Percentiles rank a stretch among this genome's conserved stretches.
Evolutionary conservation across 2,329 filamentous ascomycete species (phyloP).

Genomic region (Verticillium zaregamsianum): DNA sequence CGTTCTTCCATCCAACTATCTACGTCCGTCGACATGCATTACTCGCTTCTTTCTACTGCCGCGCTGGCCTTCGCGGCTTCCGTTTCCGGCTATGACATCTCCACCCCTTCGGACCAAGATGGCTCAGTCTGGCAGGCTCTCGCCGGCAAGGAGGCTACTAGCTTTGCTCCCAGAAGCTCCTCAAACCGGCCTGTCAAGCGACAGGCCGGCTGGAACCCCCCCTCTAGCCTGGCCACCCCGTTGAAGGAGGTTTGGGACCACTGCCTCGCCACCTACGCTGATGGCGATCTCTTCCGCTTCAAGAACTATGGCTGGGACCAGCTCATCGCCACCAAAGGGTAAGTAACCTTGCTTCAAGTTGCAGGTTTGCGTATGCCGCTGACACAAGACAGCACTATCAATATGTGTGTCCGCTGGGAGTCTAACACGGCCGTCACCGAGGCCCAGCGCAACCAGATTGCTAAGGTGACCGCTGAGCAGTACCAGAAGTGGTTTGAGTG

Average conservation of each 20-base stretch:
- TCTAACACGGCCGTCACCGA: conserved; percentile 29
- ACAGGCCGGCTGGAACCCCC: conserved; percentile 21
- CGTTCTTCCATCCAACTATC: conserved; percentile 4
- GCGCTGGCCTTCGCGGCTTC: conserved; percentile 18
- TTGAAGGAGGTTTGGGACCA: conserved; percentile 26
- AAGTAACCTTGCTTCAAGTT: conserved; percentile 7
- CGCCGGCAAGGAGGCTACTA: conserved; percentile 7
- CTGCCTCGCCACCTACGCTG: conserved; percentile 19
- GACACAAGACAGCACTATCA: conserved; percentile 17
- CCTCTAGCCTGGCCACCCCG: conserved; percentile 14
- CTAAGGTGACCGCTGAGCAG: conserved; percentile 25
- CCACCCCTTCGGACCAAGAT: conserved; percentile 20
- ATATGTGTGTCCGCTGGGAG: conserved; percentile 42
- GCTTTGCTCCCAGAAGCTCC: not conserved
- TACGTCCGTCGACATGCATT: conserved; percentile 17
- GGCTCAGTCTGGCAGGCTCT: conserved; percentile 21
- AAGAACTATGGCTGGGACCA: conserved; percentile 31
- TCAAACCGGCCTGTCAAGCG: conserved; percentile 22
- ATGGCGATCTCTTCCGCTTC: conserved; percentile 16
- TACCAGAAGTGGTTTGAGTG: conserved; percentile 37
- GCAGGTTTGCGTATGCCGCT: conserved; percentile 9
- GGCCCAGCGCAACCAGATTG: conserved; percentile 31
- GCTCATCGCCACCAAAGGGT: conserved; percentile 19
- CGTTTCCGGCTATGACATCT: conserved; percentile 15
- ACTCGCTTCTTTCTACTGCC: conserved; percentile 13